phyloP scores from a whole-genome alignment of 75 land plant species.

The Chamaecyparis obtusa region DNA sequence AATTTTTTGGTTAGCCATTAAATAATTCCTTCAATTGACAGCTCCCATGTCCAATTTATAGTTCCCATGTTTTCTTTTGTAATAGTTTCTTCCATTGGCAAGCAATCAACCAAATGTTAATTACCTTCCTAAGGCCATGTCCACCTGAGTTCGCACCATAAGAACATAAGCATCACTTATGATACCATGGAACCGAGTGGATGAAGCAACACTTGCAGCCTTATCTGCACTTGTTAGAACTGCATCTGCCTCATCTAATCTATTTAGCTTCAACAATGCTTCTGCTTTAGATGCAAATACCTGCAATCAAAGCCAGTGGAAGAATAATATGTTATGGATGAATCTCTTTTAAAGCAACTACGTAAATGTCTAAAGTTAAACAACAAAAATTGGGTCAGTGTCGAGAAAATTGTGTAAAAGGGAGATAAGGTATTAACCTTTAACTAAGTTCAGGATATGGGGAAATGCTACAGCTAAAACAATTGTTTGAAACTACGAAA shows the following conservation, averaged over 20 bases:
- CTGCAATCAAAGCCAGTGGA: slow-evolving; percentile 35
- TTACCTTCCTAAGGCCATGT: slow-evolving; percentile 64
- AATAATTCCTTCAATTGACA: neutral
- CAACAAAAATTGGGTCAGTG: neutral
- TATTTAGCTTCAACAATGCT: slow-evolving; percentile 76
- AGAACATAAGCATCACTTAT: slow-evolving; percentile 27
- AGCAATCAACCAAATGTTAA: neutral
- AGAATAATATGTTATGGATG: neutral
- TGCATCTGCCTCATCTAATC: slow-evolving; percentile 66
- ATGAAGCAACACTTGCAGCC: slow-evolving; percentile 21
- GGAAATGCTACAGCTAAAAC: neutral
- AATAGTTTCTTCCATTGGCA: neutral
- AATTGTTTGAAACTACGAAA: neutral
- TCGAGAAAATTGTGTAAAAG: neutral
- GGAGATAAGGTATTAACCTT: neutral
- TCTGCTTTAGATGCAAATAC: slow-evolving; percentile 78
- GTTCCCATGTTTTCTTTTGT: neutral
- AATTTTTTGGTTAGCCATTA: neutral
- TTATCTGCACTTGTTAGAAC: slow-evolving; percentile 45
- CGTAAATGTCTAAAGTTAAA: neutral
- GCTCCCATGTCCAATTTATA: neutral
- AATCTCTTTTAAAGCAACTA: neutral
- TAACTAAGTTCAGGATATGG: neutral
- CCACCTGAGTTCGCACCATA: slow-evolving; percentile 48
- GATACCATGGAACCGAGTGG: slow-evolving; percentile 17